phyloP scores from a whole-genome alignment of 2,329 filamentous ascomycete species.

The Coccinonectria pachysandricola region DNA sequence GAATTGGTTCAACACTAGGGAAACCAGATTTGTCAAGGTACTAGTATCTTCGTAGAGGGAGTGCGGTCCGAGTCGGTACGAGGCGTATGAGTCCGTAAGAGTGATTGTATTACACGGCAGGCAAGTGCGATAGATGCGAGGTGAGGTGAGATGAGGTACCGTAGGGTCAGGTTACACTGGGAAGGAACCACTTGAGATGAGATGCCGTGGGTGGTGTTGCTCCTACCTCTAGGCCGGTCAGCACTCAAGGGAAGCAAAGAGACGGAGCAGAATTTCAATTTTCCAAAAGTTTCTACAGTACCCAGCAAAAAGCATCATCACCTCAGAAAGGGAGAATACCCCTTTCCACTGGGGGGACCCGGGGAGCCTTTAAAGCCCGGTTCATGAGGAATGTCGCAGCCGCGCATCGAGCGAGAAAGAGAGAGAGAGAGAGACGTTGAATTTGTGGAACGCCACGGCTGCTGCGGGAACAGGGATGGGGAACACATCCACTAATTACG shows the following conservation, averaged over 20 bases:
- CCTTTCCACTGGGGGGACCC: slow-evolving; percentile 9
- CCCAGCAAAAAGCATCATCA: too few relatives aligned
- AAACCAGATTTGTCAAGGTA: too few relatives aligned
- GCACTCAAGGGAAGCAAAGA: slow-evolving; percentile 2
- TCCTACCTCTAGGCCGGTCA: too few relatives aligned
- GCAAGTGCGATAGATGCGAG: not conserved
- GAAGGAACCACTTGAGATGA: slow-evolving; percentile 11
- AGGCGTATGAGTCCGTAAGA: slow-evolving; percentile 14
- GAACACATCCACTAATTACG: slow-evolving; percentile 6
- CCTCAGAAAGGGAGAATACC: too few relatives aligned
- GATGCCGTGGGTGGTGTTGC: slow-evolving; percentile 4
- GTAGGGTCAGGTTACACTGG: slow-evolving; percentile 11
- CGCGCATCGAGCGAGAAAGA: too few relatives aligned
- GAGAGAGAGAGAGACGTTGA: too few relatives aligned
- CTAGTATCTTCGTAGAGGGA: too few relatives aligned
- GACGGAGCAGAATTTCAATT: too few relatives aligned
- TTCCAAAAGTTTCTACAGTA: too few relatives aligned
- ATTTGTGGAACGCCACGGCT: slow-evolving; percentile 14
- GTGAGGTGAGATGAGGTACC: slow-evolving; percentile 6
- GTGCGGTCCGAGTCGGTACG: slow-evolving; percentile 5
- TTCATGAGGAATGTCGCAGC: slow-evolving; percentile 13
- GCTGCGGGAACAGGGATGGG: slow-evolving; percentile 17
- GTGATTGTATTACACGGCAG: not conserved
- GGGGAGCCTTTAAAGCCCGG: slow-evolving; percentile 17
- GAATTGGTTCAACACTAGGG: too few relatives aligned